A percentile compares a stretch with the other conserved stretches of the same genome.
Evolutionary conservation across 2,329 filamentous ascomycete genomes (phyloP).

Genomic region (Hypoxylon sp.): DNA sequence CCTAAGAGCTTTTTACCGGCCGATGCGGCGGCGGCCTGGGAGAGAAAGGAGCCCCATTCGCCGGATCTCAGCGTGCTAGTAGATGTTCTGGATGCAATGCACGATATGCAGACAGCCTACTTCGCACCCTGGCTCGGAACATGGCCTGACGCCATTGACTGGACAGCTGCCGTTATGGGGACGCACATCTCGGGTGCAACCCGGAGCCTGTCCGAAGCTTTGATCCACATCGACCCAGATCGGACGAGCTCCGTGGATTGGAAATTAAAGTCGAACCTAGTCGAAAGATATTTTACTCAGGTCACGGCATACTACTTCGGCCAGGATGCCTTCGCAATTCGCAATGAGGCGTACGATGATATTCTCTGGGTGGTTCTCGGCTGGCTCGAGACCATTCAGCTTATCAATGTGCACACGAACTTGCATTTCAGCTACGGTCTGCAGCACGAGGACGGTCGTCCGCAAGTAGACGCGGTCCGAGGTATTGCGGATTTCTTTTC

Average conservation of each 20-base stretch:
- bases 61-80: constrained; percentile 49
- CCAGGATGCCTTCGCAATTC: constrained; percentile 78
- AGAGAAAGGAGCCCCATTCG: constrained; percentile 9
- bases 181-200: constrained; percentile 80
- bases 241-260: constrained; percentile 49
- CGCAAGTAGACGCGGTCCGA: constrained; percentile 35
- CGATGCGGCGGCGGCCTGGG: constrained; percentile 12
- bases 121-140: constrained; percentile 80
- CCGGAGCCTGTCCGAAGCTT: constrained; percentile 71
- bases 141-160: constrained; percentile 89
- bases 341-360: constrained; percentile 84
- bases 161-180: constrained; percentile 86
- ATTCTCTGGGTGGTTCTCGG: constrained; percentile 95
- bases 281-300: constrained; percentile 84
- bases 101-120: constrained; percentile 78
- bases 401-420: constrained; percentile 73
- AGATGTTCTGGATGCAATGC: constrained; percentile 69
- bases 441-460: constrained; percentile 2
- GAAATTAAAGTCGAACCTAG: constrained; percentile 74
- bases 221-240: constrained; percentile 49
- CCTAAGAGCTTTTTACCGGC: constrained; percentile 39
- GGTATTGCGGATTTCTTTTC: constrained; percentile 46
- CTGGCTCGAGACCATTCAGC: constrained; percentile 84
- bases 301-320: constrained; percentile 83
- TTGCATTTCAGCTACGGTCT: constrained; percentile 60